Evolutionary conservation across 2,329 filamentous ascomycete genomes (phyloP), one percentile per base, ranked within the genome.

Genomic region (Aurifilum marmelostoma): DNA sequence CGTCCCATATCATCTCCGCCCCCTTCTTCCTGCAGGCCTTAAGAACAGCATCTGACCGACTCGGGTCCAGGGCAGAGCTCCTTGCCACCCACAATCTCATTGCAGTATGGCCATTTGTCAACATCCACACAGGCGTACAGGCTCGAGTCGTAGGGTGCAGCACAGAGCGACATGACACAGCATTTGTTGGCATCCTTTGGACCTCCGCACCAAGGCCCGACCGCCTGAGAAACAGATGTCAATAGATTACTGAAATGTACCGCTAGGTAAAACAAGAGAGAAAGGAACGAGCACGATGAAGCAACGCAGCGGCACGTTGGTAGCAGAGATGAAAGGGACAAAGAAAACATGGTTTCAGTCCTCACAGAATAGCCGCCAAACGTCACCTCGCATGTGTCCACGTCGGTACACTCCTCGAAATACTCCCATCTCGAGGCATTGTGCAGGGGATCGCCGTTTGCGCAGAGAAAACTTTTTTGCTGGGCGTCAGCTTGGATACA

Each of bases 281-380:
- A n/a, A n/a, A n/a, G n/a, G n/a, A n/a, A n/a, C n/a, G n/a, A n/a
- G n/a, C n/a, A n/a, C n/a, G n/a, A n/a, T n/a, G n/a, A n/a, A n/a
- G n/a, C n/a, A n/a, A n/a, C n/a, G n/a, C n/a, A n/a, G n/a, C n/a
- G n/a, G n/a, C n/a, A n/a, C n/a, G n/a, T n/a, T n/a, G n/a, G n/a
- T n/a, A n/a, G n/a, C n/a, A n/a, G n/a, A n/a, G n/a, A n/a, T n/a
- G n/a, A n/a, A n/a, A n/a, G 27, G 54, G 8, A 21, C 27, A 34
- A 32, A 29, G 54, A 32, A 18, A 34, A 8, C 18, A 59, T 27
- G 54, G 32, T 32, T n/a, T n/a, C 16, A 21, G 14, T 37, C 11
- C 58, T 60, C n/a, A 60, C 58, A 39, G 58, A 60, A 37, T 60
- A 60, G 29, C 58, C 58, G n/a, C 58, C 58, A 60, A 60, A 60